Base-by-base conservation (phyloP, 2,329 filamentous ascomycete species). In the Scleromitrula shiraiana region DNA sequence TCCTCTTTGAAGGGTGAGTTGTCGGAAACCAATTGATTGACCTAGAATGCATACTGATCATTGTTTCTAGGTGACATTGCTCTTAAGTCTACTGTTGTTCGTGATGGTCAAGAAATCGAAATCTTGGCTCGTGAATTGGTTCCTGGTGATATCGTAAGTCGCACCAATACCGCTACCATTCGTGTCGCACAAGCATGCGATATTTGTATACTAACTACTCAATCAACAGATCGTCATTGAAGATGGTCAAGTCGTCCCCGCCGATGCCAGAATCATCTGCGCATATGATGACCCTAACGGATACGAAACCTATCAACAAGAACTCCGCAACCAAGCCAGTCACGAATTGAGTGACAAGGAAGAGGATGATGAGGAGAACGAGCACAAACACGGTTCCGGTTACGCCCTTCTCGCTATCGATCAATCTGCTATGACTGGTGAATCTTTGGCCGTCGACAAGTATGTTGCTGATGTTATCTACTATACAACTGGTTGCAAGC, bases 401-500 rank as follows among this genome's bases (percentile, higher is more conserved):
- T 76, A 80, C 60, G 73, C 80, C 53, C 75, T 88, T 57, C 71
- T 87, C 62, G 83, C 84, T 56, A 78, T 80, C 60, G 84, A 88
- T 72, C 83, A 88, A 71, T 87, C 83, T 64, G 83, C 84, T 68
- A 88, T 88, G 68, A 88, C 84, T 59, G 84, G 84, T 70, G 84
- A 88, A 68, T 88, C 84, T 52, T 79, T 88, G 56, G 84, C 84
- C 56, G 84, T 88, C 54, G 82, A 85, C 69, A 85, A 85, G 70
- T 85, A 84, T 71, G 85, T 88, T 78, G 81, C 82, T 53, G 84
- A 88, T 62, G 71, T 76, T 53, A 75, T 83, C 64, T 88, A 85
- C 75, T 88, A 88, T 73, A 88, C 84, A 53, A 88, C 84, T 55
- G 83, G 84, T 60, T 88, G 84, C 75, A 88, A 88, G 77, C 83